A percentile compares a stretch with the other conserved stretches of the same genome.
Evolutionary conservation across 441 rosid species (phyloP).

Genomic region (Populus hybrid): DNA sequence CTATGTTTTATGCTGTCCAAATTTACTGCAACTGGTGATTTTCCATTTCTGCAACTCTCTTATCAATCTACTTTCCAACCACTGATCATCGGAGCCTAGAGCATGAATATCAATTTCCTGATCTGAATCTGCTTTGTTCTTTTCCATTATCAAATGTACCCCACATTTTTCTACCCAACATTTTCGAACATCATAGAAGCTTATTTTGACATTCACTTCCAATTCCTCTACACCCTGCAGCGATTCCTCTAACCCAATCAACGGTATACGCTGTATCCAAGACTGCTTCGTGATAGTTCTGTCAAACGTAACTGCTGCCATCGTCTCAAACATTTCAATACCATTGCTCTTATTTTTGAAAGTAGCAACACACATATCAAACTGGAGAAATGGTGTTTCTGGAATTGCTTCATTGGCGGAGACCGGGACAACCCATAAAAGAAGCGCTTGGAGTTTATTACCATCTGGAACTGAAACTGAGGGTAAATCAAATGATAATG

Average conservation of each 20-base stretch:
- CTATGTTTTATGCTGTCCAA: too few relatives aligned
- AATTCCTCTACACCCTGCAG: not conserved
- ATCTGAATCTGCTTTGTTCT: not conserved
- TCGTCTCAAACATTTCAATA: not conserved
- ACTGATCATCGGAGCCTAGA: not conserved
- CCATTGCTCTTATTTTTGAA: too few relatives aligned
- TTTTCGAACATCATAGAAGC: not conserved
- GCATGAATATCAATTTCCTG: not conserved
- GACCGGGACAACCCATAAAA: too few relatives aligned
- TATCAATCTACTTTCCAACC: not conserved
- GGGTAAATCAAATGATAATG: too few relatives aligned
- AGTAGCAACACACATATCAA: too few relatives aligned
- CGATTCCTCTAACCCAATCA: not conserved
- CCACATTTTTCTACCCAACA: not conserved
- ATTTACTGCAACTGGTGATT: not conserved
- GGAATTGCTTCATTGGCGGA: too few relatives aligned
- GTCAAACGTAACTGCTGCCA: rapidly evolving
- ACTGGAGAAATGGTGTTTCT: too few relatives aligned
- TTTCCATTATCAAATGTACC: not conserved
- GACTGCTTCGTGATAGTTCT: not conserved
- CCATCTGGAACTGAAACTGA: too few relatives aligned
- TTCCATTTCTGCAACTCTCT: not conserved
- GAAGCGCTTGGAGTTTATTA: too few relatives aligned
- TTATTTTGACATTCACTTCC: not conserved
- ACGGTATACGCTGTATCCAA: not conserved